Base-by-base conservation (phyloP, 768 basidiomycete species). In the Infundibulicybe gibba region DNA sequence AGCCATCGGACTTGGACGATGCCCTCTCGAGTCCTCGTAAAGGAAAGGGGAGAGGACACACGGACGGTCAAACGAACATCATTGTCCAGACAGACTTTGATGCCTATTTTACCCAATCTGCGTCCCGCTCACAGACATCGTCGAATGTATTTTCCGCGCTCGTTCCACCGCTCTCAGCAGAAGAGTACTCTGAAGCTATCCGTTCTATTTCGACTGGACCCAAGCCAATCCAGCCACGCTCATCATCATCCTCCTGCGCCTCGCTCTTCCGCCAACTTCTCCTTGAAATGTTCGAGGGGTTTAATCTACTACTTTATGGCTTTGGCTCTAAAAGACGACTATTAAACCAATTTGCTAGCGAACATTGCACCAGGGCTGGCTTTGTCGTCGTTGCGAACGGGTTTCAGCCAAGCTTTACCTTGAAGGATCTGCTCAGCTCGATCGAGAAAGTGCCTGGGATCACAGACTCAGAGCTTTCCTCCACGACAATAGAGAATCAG, bases 251-350 rank as follows among this genome's bases (percentile, higher is more conserved):
- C 19, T 49, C 63, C 44, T 57, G 68, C 58, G 55, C 64, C 32
- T 53, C 61, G 4, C 66, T 79, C 14, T 84, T 87, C 57, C 67
- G 72, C 17, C 77, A 83, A 37, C 87, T 86, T 61, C 65, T 78
- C 38, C 68, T 73, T 50, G 92, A 97, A 63, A 74, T 97, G 19
- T 68, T 72, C 2, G 79, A 85, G 60, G 94, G 92, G 1, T 97
- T 93, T 73, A 94, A 90, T 62, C 68, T 97, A 38, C 64, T 94
- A 15, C 84, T 91, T 63, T 91, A 92, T 57, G 95, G 95, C 1
- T 80, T 83, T 56, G 95, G 95, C 5, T 94, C 91, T 15, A 99
- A 99, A 62, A 75, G 90, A 46, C 62, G 59, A 14, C 54, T 87
- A 8, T 69, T 99, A 30, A 90, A 95, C 59, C 69, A 78, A 16